Base-by-base conservation (phyloP, 768 basidiomycete genomes). In the Pleurotus djamor region DNA sequence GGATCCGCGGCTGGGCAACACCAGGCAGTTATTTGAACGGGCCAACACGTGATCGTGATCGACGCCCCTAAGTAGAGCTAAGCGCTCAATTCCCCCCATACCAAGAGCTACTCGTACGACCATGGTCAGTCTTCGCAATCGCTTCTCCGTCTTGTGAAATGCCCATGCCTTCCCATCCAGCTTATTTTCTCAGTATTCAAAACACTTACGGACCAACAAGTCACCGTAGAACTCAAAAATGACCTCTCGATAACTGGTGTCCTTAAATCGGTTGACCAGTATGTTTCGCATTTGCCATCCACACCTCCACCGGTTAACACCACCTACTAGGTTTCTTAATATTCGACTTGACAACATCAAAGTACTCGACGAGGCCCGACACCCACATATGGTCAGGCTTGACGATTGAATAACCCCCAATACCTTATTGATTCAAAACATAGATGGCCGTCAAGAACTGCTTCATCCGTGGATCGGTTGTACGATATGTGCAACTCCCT, bases 401-500 rank as follows among this genome's bases (percentile, higher is more conserved):
- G 48, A 50, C 32, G 38, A 14, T 48, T 36, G 10, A 48, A 17
- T 4, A 34, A n/a, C 12, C 28, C 36, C 33, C 10, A 0, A 8
- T 2, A 10, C 14, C 7, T 9, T 12, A 34, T 48, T 49, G 21
- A 55, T 48, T 13, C 47, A 57, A 33, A 38, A 37, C 33, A 50
- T 65, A 98, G 96, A 95, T 98, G 88, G 95, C 96, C 0, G 95
- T 99, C 45, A 96, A 96, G 78, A 98, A 98, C 73, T 97, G 95
- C 72, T 99, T 99, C 71, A 99, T 99, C 66, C 89, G 97, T 45
- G 97, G 97, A 63, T 96, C 94, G 14, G 97, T 98, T 12, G 96
- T 99, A 55, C 90, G 97, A 64, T 99, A 99, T 68, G 97, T 98
- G 16, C 93, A 96, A 70, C 80, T 99, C 58, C 94, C 94, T 2